Evolutionary conservation across 768 basidiomycete species (phyloP), one percentile per base, ranked within the genome.

Genomic region (Collybiopsis luxurians): DNA sequence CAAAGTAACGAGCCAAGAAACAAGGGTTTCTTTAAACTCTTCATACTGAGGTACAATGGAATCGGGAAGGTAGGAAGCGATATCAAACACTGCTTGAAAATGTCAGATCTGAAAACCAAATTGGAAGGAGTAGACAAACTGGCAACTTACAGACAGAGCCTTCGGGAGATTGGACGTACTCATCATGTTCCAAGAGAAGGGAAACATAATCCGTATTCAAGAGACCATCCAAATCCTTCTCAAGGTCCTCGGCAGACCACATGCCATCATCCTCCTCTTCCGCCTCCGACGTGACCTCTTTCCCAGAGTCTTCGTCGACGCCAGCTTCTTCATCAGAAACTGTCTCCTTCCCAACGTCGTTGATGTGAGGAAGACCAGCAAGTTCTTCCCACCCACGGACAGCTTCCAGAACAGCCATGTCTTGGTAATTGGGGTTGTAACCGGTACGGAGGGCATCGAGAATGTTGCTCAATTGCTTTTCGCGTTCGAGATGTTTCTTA

Each of bases 351-450:
- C 76, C 80, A 7, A 81, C 79, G 47, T 90, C 86, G 59, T 86
- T 85, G 66, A 89, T 86, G 56, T 88, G 88, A 1, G 86, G 86
- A 19, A 90, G 71, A 1, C 81, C 80, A 12, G 87, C 85, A 7
- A 86, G 77, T 42, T 80, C 85, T 67, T 94, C 91, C 87, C 92
- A 98, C 13, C 95, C 95, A 46, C 94, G 86, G 15, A 98, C 95
- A 17, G 96, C 95, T 63, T 96, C 95, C 27, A 97, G 82, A 47
- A 98, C 96, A 2, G 94, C 95, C 96, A 99, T 98, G 67, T 99
- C 96, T 69, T 98, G 95, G 72, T 98, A 98, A 70, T 99, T 99
- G 15, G 96, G 96, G 69, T 99, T 99, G 74, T 97, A 98, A 3
- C 89, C 87, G 10, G 83, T 81, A 21, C 92, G 82, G 11, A 99